phyloP scores from a whole-genome alignment of 495 filamentous ascomycete genomes.

The Pseudevernia furfuracea region DNA sequence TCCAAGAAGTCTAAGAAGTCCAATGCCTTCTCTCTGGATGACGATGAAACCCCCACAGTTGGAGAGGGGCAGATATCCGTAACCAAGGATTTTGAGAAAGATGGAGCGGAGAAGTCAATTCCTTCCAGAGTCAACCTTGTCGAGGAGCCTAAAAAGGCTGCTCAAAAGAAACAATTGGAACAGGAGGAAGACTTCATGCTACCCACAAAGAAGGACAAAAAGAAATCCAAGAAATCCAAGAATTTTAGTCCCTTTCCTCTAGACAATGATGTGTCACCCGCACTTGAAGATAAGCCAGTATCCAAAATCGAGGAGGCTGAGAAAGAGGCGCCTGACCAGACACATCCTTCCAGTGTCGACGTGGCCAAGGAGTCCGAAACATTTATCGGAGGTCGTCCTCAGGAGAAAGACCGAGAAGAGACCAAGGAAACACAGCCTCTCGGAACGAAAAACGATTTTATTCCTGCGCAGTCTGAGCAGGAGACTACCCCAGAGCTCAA shows the following conservation, averaged over 20 bases:
- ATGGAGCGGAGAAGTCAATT: not conserved
- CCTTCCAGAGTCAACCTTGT: not conserved
- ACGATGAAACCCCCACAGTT: slow-evolving; percentile 6
- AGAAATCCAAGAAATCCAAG: slow-evolving; percentile 41
- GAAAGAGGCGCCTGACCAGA: slow-evolving; percentile 20
- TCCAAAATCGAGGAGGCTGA: slow-evolving; percentile 18
- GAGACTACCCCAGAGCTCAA: slow-evolving; percentile 12
- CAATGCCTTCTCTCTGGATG: slow-evolving; percentile 23
- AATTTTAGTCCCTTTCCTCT: slow-evolving; percentile 21
- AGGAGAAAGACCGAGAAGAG: slow-evolving; percentile 42
- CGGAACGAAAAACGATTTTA: slow-evolving; percentile 24
- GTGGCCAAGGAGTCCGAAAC: slow-evolving; percentile 23
- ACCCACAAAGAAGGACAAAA: slow-evolving; percentile 32
- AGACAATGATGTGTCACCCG: slow-evolving; percentile 22
- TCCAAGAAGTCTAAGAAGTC: slow-evolving; percentile 31
- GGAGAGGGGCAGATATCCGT: slow-evolving; percentile 16
- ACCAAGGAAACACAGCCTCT: slow-evolving; percentile 36
- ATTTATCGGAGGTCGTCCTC: slow-evolving; percentile 28
- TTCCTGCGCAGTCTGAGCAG: slow-evolving; percentile 15
- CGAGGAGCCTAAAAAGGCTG: not conserved
- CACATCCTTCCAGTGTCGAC: slow-evolving; percentile 6
- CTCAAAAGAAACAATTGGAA: not conserved
- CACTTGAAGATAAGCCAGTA: slow-evolving; percentile 9
- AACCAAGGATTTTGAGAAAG: slow-evolving; percentile 14
- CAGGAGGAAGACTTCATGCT: slow-evolving; percentile 10